Base-by-base conservation (phyloP, 2,329 filamentous ascomycete genomes). In the Penicillium freii region DNA sequence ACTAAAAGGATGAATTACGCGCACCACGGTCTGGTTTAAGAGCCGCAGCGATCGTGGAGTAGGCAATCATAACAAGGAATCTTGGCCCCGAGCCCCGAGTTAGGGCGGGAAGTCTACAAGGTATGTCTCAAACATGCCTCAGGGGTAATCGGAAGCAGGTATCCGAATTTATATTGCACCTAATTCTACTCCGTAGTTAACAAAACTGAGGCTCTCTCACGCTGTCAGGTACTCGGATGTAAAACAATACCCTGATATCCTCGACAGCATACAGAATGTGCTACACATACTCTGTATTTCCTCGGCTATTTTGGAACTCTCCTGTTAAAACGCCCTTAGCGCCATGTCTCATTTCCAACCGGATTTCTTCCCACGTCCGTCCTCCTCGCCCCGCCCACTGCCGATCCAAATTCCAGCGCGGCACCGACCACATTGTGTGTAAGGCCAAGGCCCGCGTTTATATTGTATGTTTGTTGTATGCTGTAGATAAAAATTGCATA, bases 41-140 rank as follows among this genome's bases (percentile, higher is more conserved):
- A 59, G 56, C 54, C 59, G 56, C 54, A 62, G 61, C 57, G 62
- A 64, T 60, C 57, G 42, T 59, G 50, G 56, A 40, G 51, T 51
- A 56, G 17, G 25, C 40, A n/a, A 47, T 23, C n/a, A 15, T 45
- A 1, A 27, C 42, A 51, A 27, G 57, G 62, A 59, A 61, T 56
- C 38, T 58, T 46, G 11, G 21, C 34, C 56, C 56, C 60, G 57
- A 57, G 50, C 34, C 56, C 56, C 60, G 55, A 56, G 50, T 21
- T 4, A n/a, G 6, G 7, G 42, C 19, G 44, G 44, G 25, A 21
- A 23, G 6, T 11, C 23, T 23, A n/a, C 42, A 31, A 31, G 2
- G 43, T 29, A 23, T 52, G 54, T 53, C 49, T 47, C 29, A 23
- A 21, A 36, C 47, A 17, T 50, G 6, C 8, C 13, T 47, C 49